Percentiles rank a stretch among this genome's conserved stretches.
Conservation (phyloP, 345 rosid species). For the Populus ilicifolia region DNA sequence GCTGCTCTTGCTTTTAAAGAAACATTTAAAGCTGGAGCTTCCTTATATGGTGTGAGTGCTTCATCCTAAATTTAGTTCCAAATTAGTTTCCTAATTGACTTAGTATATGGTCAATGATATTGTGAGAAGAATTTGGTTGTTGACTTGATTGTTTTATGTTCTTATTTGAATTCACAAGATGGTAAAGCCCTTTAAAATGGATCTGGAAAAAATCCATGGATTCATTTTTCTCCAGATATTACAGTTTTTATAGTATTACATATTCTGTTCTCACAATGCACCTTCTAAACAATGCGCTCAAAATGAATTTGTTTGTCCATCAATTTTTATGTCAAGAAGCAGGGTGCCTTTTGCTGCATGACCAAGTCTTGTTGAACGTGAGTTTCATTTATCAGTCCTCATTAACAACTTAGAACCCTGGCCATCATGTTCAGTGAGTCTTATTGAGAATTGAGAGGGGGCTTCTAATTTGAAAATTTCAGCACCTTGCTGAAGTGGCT, state of each 20-base stretch:
- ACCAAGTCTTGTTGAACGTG: not conserved
- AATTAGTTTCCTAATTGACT: not conserved
- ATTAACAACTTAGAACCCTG: not conserved
- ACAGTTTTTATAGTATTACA: not conserved
- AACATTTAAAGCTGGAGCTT: conserved; percentile 89
- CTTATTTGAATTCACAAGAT: not conserved
- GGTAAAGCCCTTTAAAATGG: not conserved
- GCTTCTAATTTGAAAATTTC: not conserved
- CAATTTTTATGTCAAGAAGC: not conserved
- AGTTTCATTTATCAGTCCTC: not conserved
- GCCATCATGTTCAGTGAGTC: not conserved
- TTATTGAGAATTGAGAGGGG: not conserved
- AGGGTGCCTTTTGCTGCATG: not conserved
- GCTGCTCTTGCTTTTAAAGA: conserved; percentile 90
- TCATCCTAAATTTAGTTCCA: not conserved
- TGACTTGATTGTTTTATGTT: not conserved
- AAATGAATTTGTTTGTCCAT: not conserved
- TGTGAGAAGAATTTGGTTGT: conserved; percentile 1
- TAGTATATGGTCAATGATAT: not conserved
- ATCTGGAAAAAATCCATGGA: not conserved
- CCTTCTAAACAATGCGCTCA: no score
- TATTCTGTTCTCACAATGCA: no score
- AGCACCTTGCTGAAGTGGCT: not conserved
- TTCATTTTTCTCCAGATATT: not conserved
- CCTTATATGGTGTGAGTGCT: conserved; percentile 77